Percentiles rank a stretch among this genome's conserved stretches.
Conservation (phyloP, 495 filamentous ascomycete genomes). For the Trichoderma gamsii region DNA sequence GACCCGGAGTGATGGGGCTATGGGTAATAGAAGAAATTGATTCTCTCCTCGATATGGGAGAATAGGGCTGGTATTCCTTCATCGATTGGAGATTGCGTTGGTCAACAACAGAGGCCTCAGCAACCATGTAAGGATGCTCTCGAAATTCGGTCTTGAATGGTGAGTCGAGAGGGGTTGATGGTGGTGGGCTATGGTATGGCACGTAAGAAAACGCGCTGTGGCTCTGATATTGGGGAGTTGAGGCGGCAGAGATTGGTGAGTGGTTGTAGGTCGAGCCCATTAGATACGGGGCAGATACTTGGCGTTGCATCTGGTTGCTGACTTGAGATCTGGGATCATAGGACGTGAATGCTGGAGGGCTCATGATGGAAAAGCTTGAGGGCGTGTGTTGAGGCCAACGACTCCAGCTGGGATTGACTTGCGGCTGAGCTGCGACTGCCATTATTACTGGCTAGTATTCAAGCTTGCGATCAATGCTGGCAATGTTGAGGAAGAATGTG, state of each 20-base stretch:
- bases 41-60: slow-evolving; percentile 19
- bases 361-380: slow-evolving; percentile 34
- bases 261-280: slow-evolving; percentile 29
- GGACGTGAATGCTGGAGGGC: slow-evolving; percentile 26
- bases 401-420: slow-evolving; percentile 31
- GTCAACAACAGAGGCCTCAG: background rate
- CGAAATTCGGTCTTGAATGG: slow-evolving; percentile 34
- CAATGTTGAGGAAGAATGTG: background rate
- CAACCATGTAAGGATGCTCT: slow-evolving; percentile 25
- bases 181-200: slow-evolving; percentile 25
- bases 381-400: slow-evolving; percentile 36
- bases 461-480: background rate
- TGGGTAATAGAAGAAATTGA: background rate
- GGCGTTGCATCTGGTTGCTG: slow-evolving; percentile 27
- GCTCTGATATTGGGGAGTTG: slow-evolving; percentile 31
- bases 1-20: slow-evolving; percentile 5
- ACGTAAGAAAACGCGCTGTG: slow-evolving; percentile 31
- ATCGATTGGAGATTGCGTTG: background rate
- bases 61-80: background rate
- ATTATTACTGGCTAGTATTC: slow-evolving; percentile 22
- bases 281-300: slow-evolving; percentile 30
- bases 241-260: slow-evolving; percentile 31
- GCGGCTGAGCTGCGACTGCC: slow-evolving; percentile 34
- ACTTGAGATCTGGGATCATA: slow-evolving; percentile 30
- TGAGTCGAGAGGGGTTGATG: slow-evolving; percentile 24